Evolutionary conservation across 768 basidiomycete species (phyloP).

Genomic region (Tricholoma furcatifolium): DNA sequence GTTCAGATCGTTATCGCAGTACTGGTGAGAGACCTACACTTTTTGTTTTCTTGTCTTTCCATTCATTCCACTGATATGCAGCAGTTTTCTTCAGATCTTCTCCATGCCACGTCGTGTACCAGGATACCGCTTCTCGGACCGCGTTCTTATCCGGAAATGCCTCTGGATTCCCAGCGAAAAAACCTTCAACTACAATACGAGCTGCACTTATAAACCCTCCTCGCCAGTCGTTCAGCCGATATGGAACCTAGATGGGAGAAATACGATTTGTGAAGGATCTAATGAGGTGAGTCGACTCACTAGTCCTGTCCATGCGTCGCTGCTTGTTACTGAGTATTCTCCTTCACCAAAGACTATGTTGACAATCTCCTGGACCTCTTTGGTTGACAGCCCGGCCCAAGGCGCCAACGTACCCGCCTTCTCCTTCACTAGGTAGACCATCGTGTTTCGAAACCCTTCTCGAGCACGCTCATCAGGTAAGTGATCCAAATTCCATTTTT

Average conservation of each 20-base stretch:
- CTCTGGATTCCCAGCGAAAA: not conserved
- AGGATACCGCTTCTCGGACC: not conserved
- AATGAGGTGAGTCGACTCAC: not conserved
- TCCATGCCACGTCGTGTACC: not conserved
- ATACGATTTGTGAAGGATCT: not conserved
- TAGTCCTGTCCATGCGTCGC: not conserved
- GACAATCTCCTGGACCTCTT: too few species aligned
- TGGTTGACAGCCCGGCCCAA: too few species aligned
- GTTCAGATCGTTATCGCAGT: too few species aligned
- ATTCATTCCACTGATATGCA: conserved; percentile 1
- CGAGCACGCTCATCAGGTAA: not conserved
- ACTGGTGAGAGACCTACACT: too few species aligned
- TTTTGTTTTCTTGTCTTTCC: too few species aligned
- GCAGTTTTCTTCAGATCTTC: too few species aligned
- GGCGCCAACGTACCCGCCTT: too few species aligned
- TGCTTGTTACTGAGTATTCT: not conserved
- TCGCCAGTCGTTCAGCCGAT: conserved; percentile 3
- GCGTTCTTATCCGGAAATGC: not conserved
- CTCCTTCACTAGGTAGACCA: not conserved
- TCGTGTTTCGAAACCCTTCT: not conserved
- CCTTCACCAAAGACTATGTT: too few species aligned
- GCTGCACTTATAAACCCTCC: not conserved
- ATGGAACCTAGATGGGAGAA: not conserved
- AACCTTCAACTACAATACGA: not conserved
- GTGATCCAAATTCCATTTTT: not conserved